Percentiles rank a stretch among this genome's conserved stretches.
Evolutionary conservation across 2,329 filamentous ascomycete genomes (phyloP).

Genomic region (Phyllosticta paracitricarpa): DNA sequence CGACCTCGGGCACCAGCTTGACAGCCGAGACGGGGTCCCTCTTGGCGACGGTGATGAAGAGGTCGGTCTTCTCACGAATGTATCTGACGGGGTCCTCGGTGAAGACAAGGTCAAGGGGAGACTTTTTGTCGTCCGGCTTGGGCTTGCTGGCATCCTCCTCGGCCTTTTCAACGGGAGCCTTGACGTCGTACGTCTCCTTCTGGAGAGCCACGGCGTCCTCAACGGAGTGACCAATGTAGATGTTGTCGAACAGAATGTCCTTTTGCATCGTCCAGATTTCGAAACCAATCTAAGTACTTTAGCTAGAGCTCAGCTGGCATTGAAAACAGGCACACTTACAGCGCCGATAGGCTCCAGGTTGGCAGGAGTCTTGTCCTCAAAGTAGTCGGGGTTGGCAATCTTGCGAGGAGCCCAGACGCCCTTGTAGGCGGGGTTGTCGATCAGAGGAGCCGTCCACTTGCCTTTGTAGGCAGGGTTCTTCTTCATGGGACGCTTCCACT

Average conservation of each 20-base stretch:
- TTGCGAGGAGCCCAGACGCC: conserved; percentile 88
- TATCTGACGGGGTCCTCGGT: conserved; percentile 79
- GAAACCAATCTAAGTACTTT: conserved; percentile 66
- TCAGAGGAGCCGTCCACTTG: conserved; percentile 87
- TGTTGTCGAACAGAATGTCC: conserved; percentile 98
- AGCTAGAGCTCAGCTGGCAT: conserved; percentile 7
- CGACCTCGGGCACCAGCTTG: conserved; percentile 86
- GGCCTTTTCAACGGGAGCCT: conserved; percentile 72
- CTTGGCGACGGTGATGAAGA: conserved; percentile 79
- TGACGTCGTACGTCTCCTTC: conserved; percentile 80
- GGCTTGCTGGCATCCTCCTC: conserved; percentile 72
- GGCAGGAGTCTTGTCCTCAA: conserved; percentile 90
- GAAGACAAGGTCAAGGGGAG: conserved; percentile 73
- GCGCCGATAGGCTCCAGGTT: conserved; percentile 98
- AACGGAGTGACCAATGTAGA: conserved; percentile 96
- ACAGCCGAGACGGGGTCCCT: conserved; percentile 73
- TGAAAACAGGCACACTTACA: conserved; percentile 47
- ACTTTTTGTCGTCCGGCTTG: conserved; percentile 59
- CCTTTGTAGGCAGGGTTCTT: conserved; percentile 97
- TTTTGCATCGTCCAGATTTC: conserved; percentile 99
- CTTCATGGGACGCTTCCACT: conserved; percentile 84
- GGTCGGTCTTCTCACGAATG: conserved; percentile 83
- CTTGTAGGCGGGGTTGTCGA: conserved; percentile 98
- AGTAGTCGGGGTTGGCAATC: conserved; percentile 94
- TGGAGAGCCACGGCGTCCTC: conserved; percentile 86